Percentiles rank a stretch among this genome's conserved stretches.
Conservation (phyloP, 169 alveolate species). For the Toxoplasma gondii region DNA sequence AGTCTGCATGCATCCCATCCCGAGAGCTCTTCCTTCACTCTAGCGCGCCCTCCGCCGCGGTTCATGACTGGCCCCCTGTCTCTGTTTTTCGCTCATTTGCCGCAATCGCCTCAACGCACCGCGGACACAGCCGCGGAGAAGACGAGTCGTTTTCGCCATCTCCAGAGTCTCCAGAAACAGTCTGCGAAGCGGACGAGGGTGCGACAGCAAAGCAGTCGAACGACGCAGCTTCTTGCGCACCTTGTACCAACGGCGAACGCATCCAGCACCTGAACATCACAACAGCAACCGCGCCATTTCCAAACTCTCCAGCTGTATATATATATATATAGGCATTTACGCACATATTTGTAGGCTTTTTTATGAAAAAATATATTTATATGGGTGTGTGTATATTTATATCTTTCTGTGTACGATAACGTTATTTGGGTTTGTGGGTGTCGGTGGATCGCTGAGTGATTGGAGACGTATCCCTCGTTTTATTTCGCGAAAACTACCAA, state of each 20-base stretch:
- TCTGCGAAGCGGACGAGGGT: neutral
- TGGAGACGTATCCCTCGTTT: no score
- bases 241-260: neutral
- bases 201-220: neutral
- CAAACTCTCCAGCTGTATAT: neutral
- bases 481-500: no score
- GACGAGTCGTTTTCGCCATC: neutral
- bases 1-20: no score
- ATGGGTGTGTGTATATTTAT: no score
- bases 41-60: no score
- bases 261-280: neutral
- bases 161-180: neutral
- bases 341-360: no score
- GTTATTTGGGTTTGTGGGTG: no score
- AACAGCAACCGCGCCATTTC: neutral
- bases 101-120: neutral
- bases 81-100: neutral
- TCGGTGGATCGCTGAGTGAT: no score
- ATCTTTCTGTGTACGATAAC: no score
- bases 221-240: neutral
- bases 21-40: no score
- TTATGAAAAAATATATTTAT: no score
- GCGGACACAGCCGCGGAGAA: neutral
- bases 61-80: no score
- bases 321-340: neutral